Base-by-base conservation (phyloP, 2,329 filamentous ascomycete genomes). In the Alternaria triticina region DNA sequence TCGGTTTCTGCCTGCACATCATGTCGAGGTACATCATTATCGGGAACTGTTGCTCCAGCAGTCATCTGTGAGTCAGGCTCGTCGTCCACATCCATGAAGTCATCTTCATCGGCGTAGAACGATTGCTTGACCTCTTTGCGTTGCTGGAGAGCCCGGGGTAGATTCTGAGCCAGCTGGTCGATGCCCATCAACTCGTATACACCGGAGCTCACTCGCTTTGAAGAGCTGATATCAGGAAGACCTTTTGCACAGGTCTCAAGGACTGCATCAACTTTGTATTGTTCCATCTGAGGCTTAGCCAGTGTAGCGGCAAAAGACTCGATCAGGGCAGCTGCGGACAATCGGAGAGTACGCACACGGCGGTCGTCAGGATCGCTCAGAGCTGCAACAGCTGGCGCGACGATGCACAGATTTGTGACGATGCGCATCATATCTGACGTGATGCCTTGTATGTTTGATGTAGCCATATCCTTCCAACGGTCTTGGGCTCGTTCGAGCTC, bases 1-100 rank as follows among this genome's bases (percentile, higher is more conserved):
- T 78, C 74, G n/a, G 65, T 74, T 43, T 64, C 62, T 10, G 75
- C 77, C 23, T 70, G 65, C 12, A 77, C 49, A 36, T 79, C 71
- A 83, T 86, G 83, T 45, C 87, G 82, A 45, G 88, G 74, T 15
- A 85, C 74, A 20, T 78, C 70, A 1, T 67, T 61, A 43, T 77
- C 68, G 45, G 68, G 49, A 30, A 79, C 81, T 28, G 81, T 75
- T 1, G 74, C 64, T 15, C 81, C 80, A 23, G 83, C 83, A 65
- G 85, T 89, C 56, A 82, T 82, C 67, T 90, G 88, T 0, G 88
- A 88, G 44, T 88, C 86, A 58, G 90, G 89, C 12, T 87, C 84
- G 33, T 85, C 84, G 70, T 93, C 91, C 6, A 93, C 72, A 59
- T 92, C 89, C 88, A 92, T 90, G 6, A 84, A 74, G 67, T 90